Evolutionary conservation across 2,329 filamentous ascomycete genomes (phyloP).

Genomic region (Penicillium corylophilum): DNA sequence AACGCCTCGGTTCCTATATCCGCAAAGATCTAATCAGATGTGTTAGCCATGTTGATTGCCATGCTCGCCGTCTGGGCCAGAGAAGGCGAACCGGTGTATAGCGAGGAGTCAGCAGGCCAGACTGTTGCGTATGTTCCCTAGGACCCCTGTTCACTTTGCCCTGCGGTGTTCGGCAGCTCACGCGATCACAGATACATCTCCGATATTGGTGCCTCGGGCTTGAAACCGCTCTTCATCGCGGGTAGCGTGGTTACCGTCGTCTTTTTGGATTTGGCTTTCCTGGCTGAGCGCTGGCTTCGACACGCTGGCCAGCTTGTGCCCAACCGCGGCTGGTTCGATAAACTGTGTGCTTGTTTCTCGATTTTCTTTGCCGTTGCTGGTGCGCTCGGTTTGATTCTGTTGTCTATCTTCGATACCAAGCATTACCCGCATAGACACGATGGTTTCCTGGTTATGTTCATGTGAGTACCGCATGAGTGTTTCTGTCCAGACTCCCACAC

Average conservation of each 20-base stretch:
- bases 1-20: not conserved
- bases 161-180: not conserved
- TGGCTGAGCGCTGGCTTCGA: slow-evolving; percentile 79
- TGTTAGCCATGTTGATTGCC: slow-evolving; percentile 57
- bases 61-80: slow-evolving; percentile 60
- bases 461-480: too few relatives aligned
- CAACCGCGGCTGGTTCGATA: slow-evolving; percentile 56
- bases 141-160: not conserved
- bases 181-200: slow-evolving; percentile 41
- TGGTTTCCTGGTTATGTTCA: slow-evolving; percentile 77
- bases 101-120: slow-evolving; percentile 53
- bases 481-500: not conserved
- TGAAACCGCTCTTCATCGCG: slow-evolving; percentile 64
- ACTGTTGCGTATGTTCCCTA: slow-evolving; percentile 53
- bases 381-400: slow-evolving; percentile 74
- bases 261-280: slow-evolving; percentile 76
- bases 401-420: slow-evolving; percentile 84
- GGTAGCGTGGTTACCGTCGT: slow-evolving; percentile 66
- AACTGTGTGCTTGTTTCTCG: slow-evolving; percentile 38
- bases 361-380: slow-evolving; percentile 69
- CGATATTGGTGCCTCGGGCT: slow-evolving; percentile 57
- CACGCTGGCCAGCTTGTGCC: slow-evolving; percentile 75
- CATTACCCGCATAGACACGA: slow-evolving; percentile 67
- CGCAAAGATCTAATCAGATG: slow-evolving; percentile 10
- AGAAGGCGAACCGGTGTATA: slow-evolving; percentile 53